Conservation (phyloP, 192 early-diverging fungal species). For the Obelidium mucronatum region DNA sequence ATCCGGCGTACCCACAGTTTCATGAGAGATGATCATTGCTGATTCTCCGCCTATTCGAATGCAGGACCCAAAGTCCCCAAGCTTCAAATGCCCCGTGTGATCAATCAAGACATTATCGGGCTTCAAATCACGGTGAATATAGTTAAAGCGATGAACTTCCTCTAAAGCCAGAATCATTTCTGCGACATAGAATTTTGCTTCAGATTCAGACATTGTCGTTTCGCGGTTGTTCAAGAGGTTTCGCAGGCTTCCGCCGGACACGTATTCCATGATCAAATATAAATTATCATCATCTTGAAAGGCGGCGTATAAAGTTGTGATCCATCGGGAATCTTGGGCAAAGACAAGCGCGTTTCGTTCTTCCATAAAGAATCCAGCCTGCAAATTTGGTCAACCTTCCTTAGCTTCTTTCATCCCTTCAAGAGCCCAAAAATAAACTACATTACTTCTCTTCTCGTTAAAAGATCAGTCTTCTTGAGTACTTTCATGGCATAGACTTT, state of each 20-base stretch:
- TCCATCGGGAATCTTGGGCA: conserved; percentile 55
- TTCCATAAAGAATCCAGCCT: conserved; percentile 90
- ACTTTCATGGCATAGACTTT: conserved; percentile 85
- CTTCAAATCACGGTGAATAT: conserved; percentile 80
- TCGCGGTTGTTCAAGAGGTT: conserved; percentile 64
- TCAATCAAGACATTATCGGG: conserved; percentile 83
- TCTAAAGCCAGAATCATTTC: conserved; percentile 77
- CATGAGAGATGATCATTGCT: conserved; percentile 57
- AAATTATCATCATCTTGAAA: conserved; percentile 68
- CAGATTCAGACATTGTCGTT: conserved; percentile 58
- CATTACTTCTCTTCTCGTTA: conserved; percentile 75
- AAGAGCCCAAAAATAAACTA: too few species aligned
- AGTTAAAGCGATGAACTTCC: conserved; percentile 71
- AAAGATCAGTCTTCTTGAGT: conserved; percentile 73
- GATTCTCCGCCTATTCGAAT: conserved; percentile 63
- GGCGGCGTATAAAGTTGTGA: conserved; percentile 59
- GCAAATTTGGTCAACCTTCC: too few species aligned
- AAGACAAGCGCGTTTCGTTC: conserved; percentile 79
- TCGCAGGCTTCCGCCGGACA: conserved; percentile 74
- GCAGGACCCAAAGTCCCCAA: conserved; percentile 85
- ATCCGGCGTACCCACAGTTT: conserved; percentile 73
- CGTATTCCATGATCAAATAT: conserved; percentile 68
- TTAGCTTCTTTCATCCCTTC: too few species aligned
- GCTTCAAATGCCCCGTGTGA: conserved; percentile 76
- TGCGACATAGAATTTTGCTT: conserved; percentile 79